Conservation (phyloP, 2,329 filamentous ascomycete genomes). For the Hypoxylon sp. region DNA sequence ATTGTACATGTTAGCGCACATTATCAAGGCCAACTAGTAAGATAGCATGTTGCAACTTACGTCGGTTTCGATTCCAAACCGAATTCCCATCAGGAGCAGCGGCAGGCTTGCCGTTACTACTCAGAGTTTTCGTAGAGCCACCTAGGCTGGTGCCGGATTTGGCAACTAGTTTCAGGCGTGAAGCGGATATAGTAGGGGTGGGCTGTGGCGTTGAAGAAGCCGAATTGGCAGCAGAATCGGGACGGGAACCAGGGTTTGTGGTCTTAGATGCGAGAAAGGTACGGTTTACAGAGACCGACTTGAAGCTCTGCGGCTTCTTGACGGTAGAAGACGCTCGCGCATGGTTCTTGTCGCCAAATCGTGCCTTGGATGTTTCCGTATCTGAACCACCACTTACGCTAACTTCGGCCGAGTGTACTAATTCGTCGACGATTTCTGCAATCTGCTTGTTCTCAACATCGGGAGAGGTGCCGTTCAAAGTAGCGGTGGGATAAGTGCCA, state of each 20-base stretch:
- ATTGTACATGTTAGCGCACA: slow-evolving; percentile 39
- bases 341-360: slow-evolving; percentile 67
- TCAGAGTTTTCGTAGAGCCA: slow-evolving; percentile 55
- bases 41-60: slow-evolving; percentile 56
- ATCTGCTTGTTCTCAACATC: slow-evolving; percentile 67
- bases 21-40: slow-evolving; percentile 9
- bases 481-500: slow-evolving; percentile 55
- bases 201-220: slow-evolving; percentile 55
- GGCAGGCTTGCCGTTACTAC: slow-evolving; percentile 67
- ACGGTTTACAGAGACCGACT: slow-evolving; percentile 85
- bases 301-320: slow-evolving; percentile 82
- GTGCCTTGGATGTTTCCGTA: slow-evolving; percentile 72
- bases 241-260: slow-evolving; percentile 56
- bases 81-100: slow-evolving; percentile 74
- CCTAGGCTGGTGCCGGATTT: slow-evolving; percentile 72
- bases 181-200: slow-evolving; percentile 58
- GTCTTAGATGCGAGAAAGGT: slow-evolving; percentile 81
- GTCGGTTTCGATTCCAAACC: slow-evolving; percentile 91
- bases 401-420: slow-evolving; percentile 69
- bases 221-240: slow-evolving; percentile 57
- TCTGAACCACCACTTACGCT: slow-evolving; percentile 80
- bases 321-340: slow-evolving; percentile 65
- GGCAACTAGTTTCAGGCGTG: slow-evolving; percentile 76
- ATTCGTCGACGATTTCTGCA: slow-evolving; percentile 64
- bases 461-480: slow-evolving; percentile 61